Evolutionary conservation across 2,329 filamentous ascomycete genomes (phyloP), one percentile per base, ranked within the genome.

Genomic region (Diplodia scrobiculata): DNA sequence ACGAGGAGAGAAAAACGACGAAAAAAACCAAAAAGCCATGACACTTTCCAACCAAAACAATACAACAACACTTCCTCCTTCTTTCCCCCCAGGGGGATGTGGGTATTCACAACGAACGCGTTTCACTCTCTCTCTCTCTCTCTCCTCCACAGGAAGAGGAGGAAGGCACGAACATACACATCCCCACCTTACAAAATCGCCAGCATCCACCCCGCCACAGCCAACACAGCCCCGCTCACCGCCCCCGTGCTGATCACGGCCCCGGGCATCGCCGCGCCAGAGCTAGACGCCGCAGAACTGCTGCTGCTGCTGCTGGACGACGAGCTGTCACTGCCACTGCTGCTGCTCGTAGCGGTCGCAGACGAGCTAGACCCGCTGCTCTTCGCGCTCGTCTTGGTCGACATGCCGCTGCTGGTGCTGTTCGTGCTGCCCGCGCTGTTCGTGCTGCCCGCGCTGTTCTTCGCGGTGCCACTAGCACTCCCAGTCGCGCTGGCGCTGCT

Each of bases 141-240:
- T 21, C 21, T 3, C 25, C 25, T 25, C 25, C 25, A 25, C 25
- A 25, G 25, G 25, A 25, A 3, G 4, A 25, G 1, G 25, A 25
- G 25, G 3, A 1, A 25, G 25, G 25, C 2, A 25, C 25, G 25
- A 25, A 25, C 25, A 4, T 0, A 25, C 25, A 25, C 21, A 25
- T 25, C 29, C 7, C 1, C 34, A 10, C 9, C 38, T 66, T 67
- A 67, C 55, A 66, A 25, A 6, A 60, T 47, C 11, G 66, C 59
- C 10, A 67, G 29, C 51, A 67, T n/a, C 53, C 52, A 67, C 19
- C 66, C 66, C 11, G 52, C 51, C 9, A 63, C 59, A 13, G 38
- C 66, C 6, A 67, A 38, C 5, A 67, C 45, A 1, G 59, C 50
- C 6, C 36, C 34, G 21, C 36, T 53, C 2, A 67, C n/a, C 11